Evolutionary conservation across 2,329 filamentous ascomycete species (phyloP).

Genomic region (Acrocalymma vagum): DNA sequence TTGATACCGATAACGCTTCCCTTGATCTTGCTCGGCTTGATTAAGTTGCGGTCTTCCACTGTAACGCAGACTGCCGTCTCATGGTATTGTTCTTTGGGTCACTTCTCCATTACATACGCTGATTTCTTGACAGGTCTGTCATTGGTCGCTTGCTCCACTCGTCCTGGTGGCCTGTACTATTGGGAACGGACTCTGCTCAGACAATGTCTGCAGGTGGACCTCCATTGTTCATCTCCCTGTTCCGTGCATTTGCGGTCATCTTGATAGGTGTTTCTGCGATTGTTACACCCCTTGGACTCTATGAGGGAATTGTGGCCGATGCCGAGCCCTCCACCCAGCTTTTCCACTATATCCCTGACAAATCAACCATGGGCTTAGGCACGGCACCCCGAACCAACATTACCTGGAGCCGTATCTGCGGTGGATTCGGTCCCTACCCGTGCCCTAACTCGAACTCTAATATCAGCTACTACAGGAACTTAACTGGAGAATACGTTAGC

Average conservation of each 20-base stretch:
- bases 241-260: slow-evolving; percentile 22
- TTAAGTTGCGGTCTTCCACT: slow-evolving; percentile 3
- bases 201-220: slow-evolving; percentile 37
- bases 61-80: slow-evolving; percentile 12
- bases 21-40: slow-evolving; percentile 13
- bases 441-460: slow-evolving; percentile 34
- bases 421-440: slow-evolving; percentile 12
- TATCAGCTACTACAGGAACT: slow-evolving; percentile 19
- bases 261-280: slow-evolving; percentile 54
- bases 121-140: slow-evolving; percentile 44
- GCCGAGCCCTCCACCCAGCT: slow-evolving; percentile 14
- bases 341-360: slow-evolving; percentile 52
- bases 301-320: slow-evolving; percentile 45
- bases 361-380: slow-evolving; percentile 48
- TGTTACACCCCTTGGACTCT: slow-evolving; percentile 57
- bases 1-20: slow-evolving; percentile 11
- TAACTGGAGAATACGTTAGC: slow-evolving; percentile 24
- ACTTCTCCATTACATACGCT: slow-evolving; percentile 27
- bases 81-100: slow-evolving; percentile 36
- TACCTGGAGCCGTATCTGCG: slow-evolving; percentile 46
- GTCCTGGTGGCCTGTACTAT: slow-evolving; percentile 54
- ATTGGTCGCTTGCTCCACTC: slow-evolving; percentile 44
- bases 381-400: slow-evolving; percentile 47
- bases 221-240: slow-evolving; percentile 27
- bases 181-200: slow-evolving; percentile 49